phyloP scores from a whole-genome alignment of 176 grass and related monocot species.

The Chrysopogon serrulatus region DNA sequence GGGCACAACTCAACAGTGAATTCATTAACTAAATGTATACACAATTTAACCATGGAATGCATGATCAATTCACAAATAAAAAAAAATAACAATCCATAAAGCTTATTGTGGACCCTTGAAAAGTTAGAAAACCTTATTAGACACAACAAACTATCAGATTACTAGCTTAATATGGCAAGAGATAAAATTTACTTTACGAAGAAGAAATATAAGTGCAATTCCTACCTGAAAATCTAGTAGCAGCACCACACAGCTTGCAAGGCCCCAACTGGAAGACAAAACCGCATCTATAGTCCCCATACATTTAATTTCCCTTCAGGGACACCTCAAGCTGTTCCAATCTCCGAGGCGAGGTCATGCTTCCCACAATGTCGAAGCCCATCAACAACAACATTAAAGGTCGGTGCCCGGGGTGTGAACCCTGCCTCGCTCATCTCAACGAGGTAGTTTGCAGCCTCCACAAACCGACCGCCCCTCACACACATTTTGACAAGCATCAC shows the following conservation, averaged over 20 bases:
- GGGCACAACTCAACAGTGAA: neutral
- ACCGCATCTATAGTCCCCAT: neutral
- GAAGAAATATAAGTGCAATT: neutral
- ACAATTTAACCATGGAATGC: neutral
- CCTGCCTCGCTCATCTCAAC: constrained; percentile 85
- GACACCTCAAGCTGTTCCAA: constrained; percentile 82
- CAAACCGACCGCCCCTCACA: constrained; percentile 64
- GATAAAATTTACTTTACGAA: neutral
- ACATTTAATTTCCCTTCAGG: constrained; percentile 40
- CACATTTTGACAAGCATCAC: constrained; percentile 98
- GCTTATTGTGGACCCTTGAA: neutral
- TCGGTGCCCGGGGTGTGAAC: constrained; percentile 51
- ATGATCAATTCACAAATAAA: neutral
- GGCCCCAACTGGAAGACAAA: neutral
- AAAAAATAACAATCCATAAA: neutral
- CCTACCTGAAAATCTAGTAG: constrained; percentile 24
- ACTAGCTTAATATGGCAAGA: neutral
- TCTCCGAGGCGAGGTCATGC: constrained; percentile 65
- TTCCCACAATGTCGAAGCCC: constrained; percentile 73
- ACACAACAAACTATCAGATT: neutral
- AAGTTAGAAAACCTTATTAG: neutral
- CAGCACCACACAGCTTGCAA: neutral
- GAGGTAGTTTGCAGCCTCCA: constrained; percentile 78
- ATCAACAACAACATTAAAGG: constrained; percentile 70
- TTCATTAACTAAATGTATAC: neutral